Conservation (phyloP, 2,329 filamentous ascomycete species). For the Diplocarpon rosae region DNA sequence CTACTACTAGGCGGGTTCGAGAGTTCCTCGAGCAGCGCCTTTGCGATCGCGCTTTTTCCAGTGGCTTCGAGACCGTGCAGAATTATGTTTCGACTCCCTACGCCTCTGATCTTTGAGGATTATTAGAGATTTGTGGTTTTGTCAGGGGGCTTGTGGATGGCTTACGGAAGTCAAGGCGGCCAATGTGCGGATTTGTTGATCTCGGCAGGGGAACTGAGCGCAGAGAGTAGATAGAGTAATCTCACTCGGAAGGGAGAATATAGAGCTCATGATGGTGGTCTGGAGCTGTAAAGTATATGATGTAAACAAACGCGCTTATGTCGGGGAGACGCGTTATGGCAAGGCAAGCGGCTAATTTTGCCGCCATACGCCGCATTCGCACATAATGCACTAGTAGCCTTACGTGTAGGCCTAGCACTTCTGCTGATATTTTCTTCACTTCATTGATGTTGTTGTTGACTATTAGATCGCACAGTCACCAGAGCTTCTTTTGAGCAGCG, state of each 20-base stretch:
- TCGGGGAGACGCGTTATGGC: neutral
- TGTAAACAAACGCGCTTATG: neutral
- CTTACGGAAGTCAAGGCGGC: slow-evolving; percentile 38
- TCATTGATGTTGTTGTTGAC: neutral
- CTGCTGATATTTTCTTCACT: neutral
- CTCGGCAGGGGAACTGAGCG: slow-evolving; percentile 44
- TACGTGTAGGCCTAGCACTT: neutral
- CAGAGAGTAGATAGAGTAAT: slow-evolving; percentile 35
- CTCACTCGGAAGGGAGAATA: slow-evolving; percentile 44
- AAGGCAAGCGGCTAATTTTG: neutral
- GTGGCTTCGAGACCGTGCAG: slow-evolving; percentile 79
- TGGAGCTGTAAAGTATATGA: neutral
- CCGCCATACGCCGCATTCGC: neutral
- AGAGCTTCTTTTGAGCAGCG: too few relatives aligned
- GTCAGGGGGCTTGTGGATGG: slow-evolving; percentile 11
- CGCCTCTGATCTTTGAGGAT: slow-evolving; percentile 8
- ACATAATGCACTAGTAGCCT: slow-evolving; percentile 9
- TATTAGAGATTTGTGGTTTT: neutral
- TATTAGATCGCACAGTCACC: neutral
- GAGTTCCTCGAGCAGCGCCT: slow-evolving; percentile 45
- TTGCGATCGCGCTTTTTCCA: slow-evolving; percentile 67
- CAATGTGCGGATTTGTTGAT: slow-evolving; percentile 47
- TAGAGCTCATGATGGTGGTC: slow-evolving; percentile 26
- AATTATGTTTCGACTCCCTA: slow-evolving; percentile 46
- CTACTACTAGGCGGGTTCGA: slow-evolving; percentile 7